These are phyloP conservation scores for Diaporthe velutina DNA, from an alignment of 2,329 filamentous ascomycete species.

Conservation along the genomic window DNA sequence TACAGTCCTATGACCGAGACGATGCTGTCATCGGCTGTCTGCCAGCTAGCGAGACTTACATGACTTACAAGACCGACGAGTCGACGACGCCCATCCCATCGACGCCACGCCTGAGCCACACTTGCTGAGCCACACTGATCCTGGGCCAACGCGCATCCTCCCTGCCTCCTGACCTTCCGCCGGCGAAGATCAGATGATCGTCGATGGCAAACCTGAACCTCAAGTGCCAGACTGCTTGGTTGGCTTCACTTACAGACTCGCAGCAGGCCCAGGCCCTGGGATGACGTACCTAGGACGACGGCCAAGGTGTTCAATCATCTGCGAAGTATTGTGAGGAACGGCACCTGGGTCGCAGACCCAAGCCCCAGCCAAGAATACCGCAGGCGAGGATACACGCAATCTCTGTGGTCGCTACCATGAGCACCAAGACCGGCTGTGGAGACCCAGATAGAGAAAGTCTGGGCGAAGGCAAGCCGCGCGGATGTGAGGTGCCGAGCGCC, in stretches of 20 bases:
- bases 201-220: slow-evolving; percentile 8
- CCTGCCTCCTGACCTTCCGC: not conserved
- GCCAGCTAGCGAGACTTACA: not conserved
- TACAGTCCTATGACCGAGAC: not conserved
- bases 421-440: slow-evolving; percentile 1
- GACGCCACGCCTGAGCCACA: slow-evolving; percentile 33
- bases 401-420: slow-evolving; percentile 2
- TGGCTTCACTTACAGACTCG: not conserved
- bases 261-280: slow-evolving; percentile 3
- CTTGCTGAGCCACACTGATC: slow-evolving; percentile 14
- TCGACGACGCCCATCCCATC: not conserved
- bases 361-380: slow-evolving; percentile 26
- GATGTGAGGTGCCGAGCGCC: slow-evolving; percentile 21
- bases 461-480: slow-evolving; percentile 23
- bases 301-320: slow-evolving; percentile 14
- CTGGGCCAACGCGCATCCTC: no score
- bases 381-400: slow-evolving; percentile 18
- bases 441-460: slow-evolving; percentile 8
- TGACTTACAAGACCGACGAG: not conserved
- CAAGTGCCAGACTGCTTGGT: slow-evolving; percentile 4
- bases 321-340: not conserved
- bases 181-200: slow-evolving; percentile 9
- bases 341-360: slow-evolving; percentile 9
- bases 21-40: slow-evolving; percentile 20
- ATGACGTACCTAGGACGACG: slow-evolving; percentile 11